phyloP scores from a whole-genome alignment of 192 early-diverging fungal species.

The Pilaira anomala region DNA sequence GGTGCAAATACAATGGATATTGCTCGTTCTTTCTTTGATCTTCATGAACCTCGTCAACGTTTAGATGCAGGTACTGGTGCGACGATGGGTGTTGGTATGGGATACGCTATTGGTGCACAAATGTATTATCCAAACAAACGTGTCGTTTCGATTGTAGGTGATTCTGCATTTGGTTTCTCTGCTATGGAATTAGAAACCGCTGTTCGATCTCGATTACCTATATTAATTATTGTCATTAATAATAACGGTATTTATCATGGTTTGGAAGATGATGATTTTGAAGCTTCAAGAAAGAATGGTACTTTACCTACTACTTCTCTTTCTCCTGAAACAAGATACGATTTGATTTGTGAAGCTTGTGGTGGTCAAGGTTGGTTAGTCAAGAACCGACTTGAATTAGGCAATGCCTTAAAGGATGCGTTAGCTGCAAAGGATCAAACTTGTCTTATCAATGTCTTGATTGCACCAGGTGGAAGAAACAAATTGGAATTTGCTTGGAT shows the following conservation, averaged over 20 bases:
- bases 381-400: constrained; percentile 54
- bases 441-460: constrained; percentile 66
- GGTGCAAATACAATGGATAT: constrained; percentile 83
- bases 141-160: constrained; percentile 68
- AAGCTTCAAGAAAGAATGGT: constrained; percentile 29
- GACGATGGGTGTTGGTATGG: constrained; percentile 82
- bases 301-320: constrained; percentile 61
- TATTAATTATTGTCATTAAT: constrained; percentile 73
- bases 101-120: constrained; percentile 69
- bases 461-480: constrained; percentile 58
- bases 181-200: constrained; percentile 79
- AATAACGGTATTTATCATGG: constrained; percentile 79
- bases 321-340: constrained; percentile 63
- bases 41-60: constrained; percentile 56
- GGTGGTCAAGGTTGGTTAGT: constrained; percentile 61
- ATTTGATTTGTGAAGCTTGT: constrained; percentile 63
- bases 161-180: constrained; percentile 79
- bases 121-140: constrained; percentile 46
- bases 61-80: constrained; percentile 73
- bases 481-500: constrained; percentile 36
- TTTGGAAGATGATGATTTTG: constrained; percentile 49
- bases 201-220: constrained; percentile 54
- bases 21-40: constrained; percentile 66
- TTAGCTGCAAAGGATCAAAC: constrained; percentile 40
- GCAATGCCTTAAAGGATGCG: constrained; percentile 43